Evolutionary conservation across 192 early-diverging fungal genomes (phyloP), one percentile per base, ranked within the genome.

Genomic region (Allomyces javanicus): DNA sequence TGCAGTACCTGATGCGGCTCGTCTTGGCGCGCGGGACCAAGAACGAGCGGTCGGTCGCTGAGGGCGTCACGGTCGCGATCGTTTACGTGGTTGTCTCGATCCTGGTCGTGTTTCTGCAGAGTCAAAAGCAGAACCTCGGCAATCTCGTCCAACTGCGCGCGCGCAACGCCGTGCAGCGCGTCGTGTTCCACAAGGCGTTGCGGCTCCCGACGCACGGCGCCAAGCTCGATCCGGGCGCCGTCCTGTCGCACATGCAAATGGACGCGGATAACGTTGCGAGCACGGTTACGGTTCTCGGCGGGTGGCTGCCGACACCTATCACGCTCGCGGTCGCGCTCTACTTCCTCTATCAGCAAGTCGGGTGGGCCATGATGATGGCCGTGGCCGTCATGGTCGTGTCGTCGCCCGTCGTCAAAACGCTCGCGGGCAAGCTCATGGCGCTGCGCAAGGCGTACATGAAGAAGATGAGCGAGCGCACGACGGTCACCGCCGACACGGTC

Each of bases 401-500:
- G 50, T n/a, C 21, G 3, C 50, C 50, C 17, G 12, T 58, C 2
- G 17, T 58, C 50, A n/a, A n/a, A 14, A 14, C 3, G 17, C 21
- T 58, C 6, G 50, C 50, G 50, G 50, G 50, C 17, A 58, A 4
- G 0, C 12, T 58, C 3, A 58, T 58, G 50, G 33, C 33, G 33
- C 33, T 40, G 3, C 33, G 33, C 33, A 40, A 40, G 33, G 33
- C 33, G 33, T 40, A 40, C 33, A 40, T 40, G 33, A 40, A 40
- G 33, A 40, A 3, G 7, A 40, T 40, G 33, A 40, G 33, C 33
- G 33, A 40, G 33, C 33, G 33, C 33, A 40, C 33, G 7, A 40
- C 33, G 33, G 33, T 88, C 50, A 88, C 86, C 76, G 33, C 33
- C 33, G 33, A 40, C 7, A 40, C 33, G 7, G 33, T 40, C 33